Evolutionary conservation across 2,329 filamentous ascomycete species (phyloP), one percentile per base, ranked within the genome.

Genomic region (Colletotrichum brevisporum): DNA sequence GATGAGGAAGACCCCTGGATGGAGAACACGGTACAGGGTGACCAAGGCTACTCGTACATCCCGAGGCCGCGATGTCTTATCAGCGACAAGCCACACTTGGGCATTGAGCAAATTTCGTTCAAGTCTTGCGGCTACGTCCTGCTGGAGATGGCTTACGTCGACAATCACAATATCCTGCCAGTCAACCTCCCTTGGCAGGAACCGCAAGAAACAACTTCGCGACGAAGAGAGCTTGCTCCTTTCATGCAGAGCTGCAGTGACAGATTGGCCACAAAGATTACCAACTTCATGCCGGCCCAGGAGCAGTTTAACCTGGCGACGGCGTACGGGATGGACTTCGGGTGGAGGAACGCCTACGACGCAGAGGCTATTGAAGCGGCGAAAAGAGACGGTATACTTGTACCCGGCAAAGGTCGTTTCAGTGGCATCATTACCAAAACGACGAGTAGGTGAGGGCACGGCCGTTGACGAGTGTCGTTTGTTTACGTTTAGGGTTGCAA

Each of bases 121-220:
- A 85, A 84, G 39, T 91, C 88, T 0, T 91, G 89, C 74, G 90
- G 90, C 58, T 91, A 91, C 73, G 86, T 85, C 41, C 76, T 78
- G 6, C 75, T 91, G 1, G 78, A 81, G 18, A 36, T 70, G 0
- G 62, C 74, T 0, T 75, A 75, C 27, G 76, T 84, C 53, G 78
- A 83, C 63, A 80, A 83, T 10, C 76, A 79, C 57, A 71, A 71
- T 26, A 74, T 83, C 54, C 71, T 83, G 21, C 75, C 77, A 2
- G 48, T 70, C 12, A 69, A 15, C 4, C 72, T 71, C 6, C 56
- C 63, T 2, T 71, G 69, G 65, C 52, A 50, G 24, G 67, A 72
- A 51, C 47, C 60, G 21, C 31, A 55, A 24, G 64, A 73, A 4
- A 53, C 69, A n/a, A 41, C 52, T 4, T 41, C 45, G 10, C 63